Percentiles rank a stretch among this genome's conserved stretches.
phyloP scores from a whole-genome alignment of 164 flowering plant genomes.

The Piper betle region DNA sequence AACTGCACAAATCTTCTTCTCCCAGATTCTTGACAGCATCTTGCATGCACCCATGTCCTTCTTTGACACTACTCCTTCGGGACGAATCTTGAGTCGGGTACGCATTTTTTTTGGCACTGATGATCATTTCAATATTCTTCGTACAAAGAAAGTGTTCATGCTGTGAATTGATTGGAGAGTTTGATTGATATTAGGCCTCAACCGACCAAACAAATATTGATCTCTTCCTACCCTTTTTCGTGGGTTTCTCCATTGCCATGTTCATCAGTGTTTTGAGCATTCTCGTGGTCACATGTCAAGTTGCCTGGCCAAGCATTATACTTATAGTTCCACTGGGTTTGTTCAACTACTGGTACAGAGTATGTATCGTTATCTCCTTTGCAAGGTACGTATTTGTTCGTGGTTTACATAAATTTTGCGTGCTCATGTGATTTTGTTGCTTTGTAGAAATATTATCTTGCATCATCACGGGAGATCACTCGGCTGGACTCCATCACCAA shows the following conservation, averaged over 20 bases:
- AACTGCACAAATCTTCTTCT: slow-evolving; percentile 75
- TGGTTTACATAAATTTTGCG: neutral
- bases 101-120: slow-evolving; percentile 2
- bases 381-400: no score
- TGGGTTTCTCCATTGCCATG: slow-evolving; percentile 41
- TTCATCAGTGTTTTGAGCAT: slow-evolving; percentile 56
- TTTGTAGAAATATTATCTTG: slow-evolving; percentile 64
- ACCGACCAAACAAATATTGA: slow-evolving; percentile 81
- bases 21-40: slow-evolving; percentile 58
- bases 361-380: slow-evolving; percentile 19
- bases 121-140: neutral
- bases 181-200: slow-evolving; percentile 49
- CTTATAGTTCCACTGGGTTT: slow-evolving; percentile 65
- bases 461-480: slow-evolving; percentile 82
- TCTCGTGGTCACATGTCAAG: slow-evolving; percentile 68
- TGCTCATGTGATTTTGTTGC: neutral
- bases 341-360: slow-evolving; percentile 86
- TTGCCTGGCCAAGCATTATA: slow-evolving; percentile 83
- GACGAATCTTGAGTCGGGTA: slow-evolving; percentile 92
- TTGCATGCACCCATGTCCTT: slow-evolving; percentile 98
- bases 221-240: slow-evolving; percentile 56
- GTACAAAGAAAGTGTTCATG: neutral
- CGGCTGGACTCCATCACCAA: slow-evolving; percentile 92
- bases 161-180: slow-evolving; percentile 1
- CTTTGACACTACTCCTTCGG: slow-evolving; percentile 97